Base-by-base conservation (phyloP, 345 rosid genomes). In the Ricinus communis region DNA sequence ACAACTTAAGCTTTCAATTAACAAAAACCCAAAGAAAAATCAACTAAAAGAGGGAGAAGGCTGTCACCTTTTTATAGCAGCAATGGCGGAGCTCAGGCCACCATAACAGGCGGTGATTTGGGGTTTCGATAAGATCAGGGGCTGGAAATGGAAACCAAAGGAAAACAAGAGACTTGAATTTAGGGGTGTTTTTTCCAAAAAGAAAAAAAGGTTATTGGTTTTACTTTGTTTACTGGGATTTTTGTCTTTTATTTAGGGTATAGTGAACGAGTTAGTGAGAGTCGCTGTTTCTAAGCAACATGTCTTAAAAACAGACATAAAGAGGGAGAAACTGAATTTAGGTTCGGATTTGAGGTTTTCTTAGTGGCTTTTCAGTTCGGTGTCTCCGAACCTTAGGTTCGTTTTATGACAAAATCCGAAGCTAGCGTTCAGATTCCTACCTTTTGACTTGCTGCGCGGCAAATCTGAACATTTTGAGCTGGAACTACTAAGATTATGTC, bases 371-470 rank as follows among this genome's bases (percentile, higher is more conserved):
- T 40, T 12, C 16, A 66, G 64, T 58, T 56, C 53, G 74, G 72
- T 4, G 58, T 10, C 0, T 62, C 74, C 71, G 68, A 78, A 31
- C 74, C 80, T 72, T 8, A 52, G 49, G 68, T 40, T 31, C 14
- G 62, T n/a, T 33, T 52, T 0, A 27, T 67, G 78, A 75, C 85
- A 72, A 70, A 68, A 38, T 5, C 81, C 83, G 75, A 76, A 73
- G 59, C 85, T 77, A 14, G 6, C n/a, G n/a, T 51, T 65, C 16
- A 21, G 76, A 59, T 72, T 56, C 66, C 24, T 3, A 4, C 7
- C 25, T 22, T 72, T 71, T 76, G 81, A 66, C 79, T 68, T 68
- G 54, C 30, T 41, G 75, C 81, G 83, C 85, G 85, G 81, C 83
- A 82, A 82, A 71, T 71, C 79, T 41, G 72, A 69, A 41, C 21